A percentile compares a stretch with the other conserved stretches of the same genome.
Conservation (phyloP, 768 basidiomycete species). For the Trametes cubensis region DNA sequence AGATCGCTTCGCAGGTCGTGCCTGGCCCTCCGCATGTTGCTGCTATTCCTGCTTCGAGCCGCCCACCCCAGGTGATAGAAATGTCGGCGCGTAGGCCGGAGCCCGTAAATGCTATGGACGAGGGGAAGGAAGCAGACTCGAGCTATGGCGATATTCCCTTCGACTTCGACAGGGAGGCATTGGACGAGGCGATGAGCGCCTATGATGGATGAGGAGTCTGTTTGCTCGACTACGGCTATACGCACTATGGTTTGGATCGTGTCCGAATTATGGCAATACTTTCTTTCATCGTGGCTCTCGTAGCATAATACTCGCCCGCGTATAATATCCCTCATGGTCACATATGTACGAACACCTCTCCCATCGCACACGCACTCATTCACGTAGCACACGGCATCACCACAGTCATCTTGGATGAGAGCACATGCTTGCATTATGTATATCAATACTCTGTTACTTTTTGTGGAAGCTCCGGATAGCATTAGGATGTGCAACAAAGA, state of each 20-base stretch:
- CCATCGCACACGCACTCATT: background rate
- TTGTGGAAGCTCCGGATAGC: background rate
- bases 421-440: constrained; percentile 2
- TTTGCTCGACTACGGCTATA: background rate
- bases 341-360: no score
- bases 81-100: constrained; percentile 19
- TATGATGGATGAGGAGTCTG: background rate
- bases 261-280: background rate
- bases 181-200: constrained; percentile 14
- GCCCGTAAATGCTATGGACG: constrained; percentile 4
- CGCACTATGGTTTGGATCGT: background rate
- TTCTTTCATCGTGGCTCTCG: background rate
- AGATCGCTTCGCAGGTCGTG: background rate
- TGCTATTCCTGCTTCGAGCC: background rate
- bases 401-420: background rate
- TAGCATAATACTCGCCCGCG: no score
- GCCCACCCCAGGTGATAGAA: background rate
- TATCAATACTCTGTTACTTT: background rate
- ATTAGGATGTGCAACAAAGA: background rate
- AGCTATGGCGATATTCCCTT: constrained; percentile 26
- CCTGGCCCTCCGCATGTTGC: background rate
- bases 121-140: constrained; percentile 23
- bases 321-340: no score
- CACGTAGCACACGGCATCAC: background rate
- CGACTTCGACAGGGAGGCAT: constrained; percentile 10